Percentiles rank a stretch among this genome's conserved stretches.
Evolutionary conservation across 2,329 filamentous ascomycete genomes (phyloP).

Genomic region (Colletotrichum nymphaeae): DNA sequence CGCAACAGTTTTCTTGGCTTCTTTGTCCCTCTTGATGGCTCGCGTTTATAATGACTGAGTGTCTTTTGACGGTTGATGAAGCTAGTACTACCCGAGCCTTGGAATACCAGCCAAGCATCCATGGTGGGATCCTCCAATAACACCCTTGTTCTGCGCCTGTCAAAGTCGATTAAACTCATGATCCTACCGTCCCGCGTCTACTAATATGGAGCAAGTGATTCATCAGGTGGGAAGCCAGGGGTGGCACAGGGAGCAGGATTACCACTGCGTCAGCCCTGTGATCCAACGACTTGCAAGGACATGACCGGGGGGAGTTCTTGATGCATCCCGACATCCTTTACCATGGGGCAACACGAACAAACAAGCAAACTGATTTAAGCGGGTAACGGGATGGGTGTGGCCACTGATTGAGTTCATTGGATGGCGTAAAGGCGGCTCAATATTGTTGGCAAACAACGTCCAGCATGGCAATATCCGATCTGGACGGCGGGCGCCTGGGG

Average conservation of each 20-base stretch:
- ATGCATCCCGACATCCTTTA: neutral
- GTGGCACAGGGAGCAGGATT: slow-evolving; percentile 11
- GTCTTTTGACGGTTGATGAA: neutral
- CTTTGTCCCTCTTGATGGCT: slow-evolving; percentile 18
- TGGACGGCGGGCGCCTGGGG: neutral
- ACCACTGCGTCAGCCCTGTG: slow-evolving; percentile 5
- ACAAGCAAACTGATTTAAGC: neutral
- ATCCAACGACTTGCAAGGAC: neutral
- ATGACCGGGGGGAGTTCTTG: neutral
- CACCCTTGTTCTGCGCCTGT: neutral
- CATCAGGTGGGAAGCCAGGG: neutral
- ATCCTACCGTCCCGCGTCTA: neutral
- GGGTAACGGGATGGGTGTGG: neutral
- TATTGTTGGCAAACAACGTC: slow-evolving; percentile 13
- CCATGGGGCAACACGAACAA: neutral
- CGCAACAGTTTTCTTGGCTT: slow-evolving; percentile 11
- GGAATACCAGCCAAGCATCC: neutral
- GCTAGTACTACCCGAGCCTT: neutral
- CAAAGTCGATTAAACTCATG: neutral
- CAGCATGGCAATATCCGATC: neutral
- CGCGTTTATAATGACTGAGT: neutral
- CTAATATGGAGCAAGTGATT: neutral
- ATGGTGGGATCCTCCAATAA: neutral
- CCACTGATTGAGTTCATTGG: slow-evolving; percentile 9
- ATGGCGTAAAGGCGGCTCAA: slow-evolving; percentile 1